Conservation (phyloP, 1,139 yeast species). For the Sugiyamaella grinbergsii region DNA sequence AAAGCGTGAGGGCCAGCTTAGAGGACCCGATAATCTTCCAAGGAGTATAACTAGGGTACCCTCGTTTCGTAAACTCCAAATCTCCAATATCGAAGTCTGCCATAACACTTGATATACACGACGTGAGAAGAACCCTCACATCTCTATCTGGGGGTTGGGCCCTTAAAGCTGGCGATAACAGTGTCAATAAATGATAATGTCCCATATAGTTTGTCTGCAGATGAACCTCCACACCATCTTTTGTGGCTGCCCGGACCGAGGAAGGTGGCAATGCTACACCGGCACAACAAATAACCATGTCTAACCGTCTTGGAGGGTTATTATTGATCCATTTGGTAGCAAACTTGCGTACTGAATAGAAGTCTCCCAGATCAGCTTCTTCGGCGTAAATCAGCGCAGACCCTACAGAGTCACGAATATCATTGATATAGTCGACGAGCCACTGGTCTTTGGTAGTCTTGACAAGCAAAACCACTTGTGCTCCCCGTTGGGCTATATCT, state of each 20-base stretch:
- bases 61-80: conserved; percentile 61
- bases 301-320: conserved; percentile 84
- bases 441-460: conserved; percentile 59
- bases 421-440: conserved; percentile 78
- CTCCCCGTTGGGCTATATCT: conserved; percentile 79
- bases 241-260: conserved; percentile 58
- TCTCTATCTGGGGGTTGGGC: conserved; percentile 95
- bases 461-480: conserved; percentile 78
- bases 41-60: conserved; percentile 64
- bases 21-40: conserved; percentile 82
- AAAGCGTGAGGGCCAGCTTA: conserved; percentile 71
- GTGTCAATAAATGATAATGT: conserved; percentile 75
- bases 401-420: conserved; percentile 65
- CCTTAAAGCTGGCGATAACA: conserved; percentile 76
- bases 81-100: conserved; percentile 69
- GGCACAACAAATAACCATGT: conserved; percentile 86
- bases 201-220: conserved; percentile 80
- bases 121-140: conserved; percentile 73
- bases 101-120: conserved; percentile 75
- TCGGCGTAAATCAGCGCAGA: conserved; percentile 86
- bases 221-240: conserved; percentile 84
- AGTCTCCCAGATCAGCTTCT: conserved; percentile 74
- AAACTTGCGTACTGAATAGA: conserved; percentile 80
- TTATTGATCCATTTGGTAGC: conserved; percentile 95
- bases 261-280: conserved; percentile 76